Base-by-base conservation (phyloP, 2,329 filamentous ascomycete species). In the Alternaria dauci region DNA sequence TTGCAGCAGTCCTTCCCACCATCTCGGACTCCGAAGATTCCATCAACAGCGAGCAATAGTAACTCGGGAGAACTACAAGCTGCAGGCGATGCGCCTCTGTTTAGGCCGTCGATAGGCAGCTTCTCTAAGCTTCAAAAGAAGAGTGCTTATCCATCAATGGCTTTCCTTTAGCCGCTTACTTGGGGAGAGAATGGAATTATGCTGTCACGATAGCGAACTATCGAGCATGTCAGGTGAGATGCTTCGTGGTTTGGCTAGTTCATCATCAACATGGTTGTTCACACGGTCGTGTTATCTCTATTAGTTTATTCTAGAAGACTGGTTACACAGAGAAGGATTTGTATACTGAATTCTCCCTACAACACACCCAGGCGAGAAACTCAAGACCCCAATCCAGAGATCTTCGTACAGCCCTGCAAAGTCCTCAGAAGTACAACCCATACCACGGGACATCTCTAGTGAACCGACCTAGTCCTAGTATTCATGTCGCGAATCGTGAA, bases 401-500 rank as follows among this genome's bases (percentile, higher is more conserved):
- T 20, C 3, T 20, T 16, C 25, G 39, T 16, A 12, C 23, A 2
- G 12, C 20, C 20, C 12, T 14, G 25, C 11, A 25, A 42, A 8
- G 39, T 25, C 39, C 2, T 6, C 20, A 71, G 46, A 32, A 43
- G 12, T 47, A 50, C 32, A 71, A 72, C 23, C 47, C 58, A 3
- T 71, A 72, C 58, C 69, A 69, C 36, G 61, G 68, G 53, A 68
- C 47, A 5, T 59, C 71, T 18, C 62, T 74, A 28, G 70, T 70
- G 20, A 72, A 71, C 30, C 65, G 67, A 36, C 61, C 64, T 16
- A 59, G 68, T 42, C 68, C 68, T 20, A 41, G 57, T 5, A n/a
- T 38, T 18, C 48, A 66, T 9, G 67, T 65, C 9, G 67, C 16
- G 16, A 62, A 67, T 43, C 46, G 59, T 25, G 26, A 8, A 57